Percentiles rank a stretch among this genome's conserved stretches.
phyloP scores from a whole-genome alignment of 306 rosid genomes.

The Prunus persica region Prunus_persica_NCBIv2 NC_034009.1:35705501-35706000 shows the following conservation, averaged over 20 bases:
- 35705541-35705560: not conserved
- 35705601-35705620: slow-evolving; percentile 37
- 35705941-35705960: slow-evolving; percentile 47
- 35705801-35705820: slow-evolving; percentile 26
- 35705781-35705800: slow-evolving; percentile 22
- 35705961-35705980: slow-evolving; percentile 50
- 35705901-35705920: slow-evolving; percentile 31
- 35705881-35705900: slow-evolving; percentile 23
- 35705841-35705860: slow-evolving; percentile 50
- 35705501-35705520: not conserved
- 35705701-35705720: slow-evolving; percentile 22
- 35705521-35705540: slow-evolving; percentile 18
- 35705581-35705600: slow-evolving; percentile 21
- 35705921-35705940: slow-evolving; percentile 39
- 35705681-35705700: slow-evolving; percentile 28
- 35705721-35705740: slow-evolving; percentile 26
- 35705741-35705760: slow-evolving; percentile 32
- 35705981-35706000: slow-evolving; percentile 28
- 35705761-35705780: slow-evolving; percentile 31
- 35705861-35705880: slow-evolving; percentile 43
- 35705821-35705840: slow-evolving; percentile 30
- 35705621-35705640: slow-evolving; percentile 33
- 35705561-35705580: slow-evolving; percentile 8
- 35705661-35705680: slow-evolving; percentile 28
- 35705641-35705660: slow-evolving; percentile 15